Conservation (phyloP, 108 stramenopile species). For the Skeletonema tropicum region DNA sequence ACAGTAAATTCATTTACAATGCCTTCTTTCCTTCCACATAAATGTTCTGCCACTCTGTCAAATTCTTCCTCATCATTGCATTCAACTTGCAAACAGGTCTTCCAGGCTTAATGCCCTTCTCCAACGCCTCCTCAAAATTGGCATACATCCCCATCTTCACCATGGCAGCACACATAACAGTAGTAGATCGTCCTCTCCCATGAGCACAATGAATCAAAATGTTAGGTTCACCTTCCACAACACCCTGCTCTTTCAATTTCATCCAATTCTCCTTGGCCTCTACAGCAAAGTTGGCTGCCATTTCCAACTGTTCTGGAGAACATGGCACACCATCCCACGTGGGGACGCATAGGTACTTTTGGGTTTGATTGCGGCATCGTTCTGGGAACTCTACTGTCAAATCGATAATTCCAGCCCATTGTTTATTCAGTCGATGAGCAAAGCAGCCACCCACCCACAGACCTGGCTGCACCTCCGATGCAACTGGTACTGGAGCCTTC, state of each 20-base stretch:
- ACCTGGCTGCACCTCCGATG: slow-evolving; percentile 82
- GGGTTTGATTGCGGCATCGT: slow-evolving; percentile 58
- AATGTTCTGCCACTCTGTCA: slow-evolving; percentile 75
- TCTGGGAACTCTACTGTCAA: slow-evolving; percentile 91
- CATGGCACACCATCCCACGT: slow-evolving; percentile 91
- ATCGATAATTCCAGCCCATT: slow-evolving; percentile 86
- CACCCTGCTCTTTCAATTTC: slow-evolving; percentile 50
- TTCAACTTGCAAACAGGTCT: slow-evolving; percentile 87
- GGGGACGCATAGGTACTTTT: slow-evolving; percentile 67
- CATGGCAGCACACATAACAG: slow-evolving; percentile 87
- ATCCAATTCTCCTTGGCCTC: slow-evolving; percentile 60
- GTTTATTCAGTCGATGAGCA: slow-evolving; percentile 71
- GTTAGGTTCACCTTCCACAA: slow-evolving; percentile 50
- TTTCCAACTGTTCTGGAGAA: slow-evolving; percentile 76
- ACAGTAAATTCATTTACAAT: slow-evolving; percentile 6
- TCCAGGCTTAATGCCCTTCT: slow-evolving; percentile 76
- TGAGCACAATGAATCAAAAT: slow-evolving; percentile 87
- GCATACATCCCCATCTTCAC: slow-evolving; percentile 81
- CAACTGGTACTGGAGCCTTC: slow-evolving; percentile 70
- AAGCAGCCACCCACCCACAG: slow-evolving; percentile 91
- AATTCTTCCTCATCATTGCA: slow-evolving; percentile 75
- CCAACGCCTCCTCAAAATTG: slow-evolving; percentile 87
- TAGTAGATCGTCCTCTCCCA: slow-evolving; percentile 81
- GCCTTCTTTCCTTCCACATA: slow-evolving; percentile 75
- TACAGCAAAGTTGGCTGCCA: slow-evolving; percentile 77